Percentiles rank a stretch among this genome's conserved stretches.
Evolutionary conservation across 257 asterid genomes (phyloP).

Genomic region (Buddleja alternifolia): DNA sequence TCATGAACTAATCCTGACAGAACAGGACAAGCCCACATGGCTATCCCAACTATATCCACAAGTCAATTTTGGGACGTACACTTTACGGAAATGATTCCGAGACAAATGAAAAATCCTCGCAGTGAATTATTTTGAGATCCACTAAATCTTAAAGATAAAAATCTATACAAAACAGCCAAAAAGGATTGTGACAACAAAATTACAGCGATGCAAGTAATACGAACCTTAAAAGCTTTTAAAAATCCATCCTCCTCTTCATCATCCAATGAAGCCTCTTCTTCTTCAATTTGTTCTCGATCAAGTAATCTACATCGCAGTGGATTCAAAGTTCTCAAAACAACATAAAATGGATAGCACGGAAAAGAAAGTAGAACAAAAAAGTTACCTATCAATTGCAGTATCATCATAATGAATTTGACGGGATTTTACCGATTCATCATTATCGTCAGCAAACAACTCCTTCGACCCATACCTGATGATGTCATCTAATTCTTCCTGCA

Average conservation of each 20-base stretch:
- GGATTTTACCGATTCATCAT: slow-evolving; percentile 86
- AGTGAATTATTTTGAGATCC: not conserved
- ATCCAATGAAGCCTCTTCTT: slow-evolving; percentile 76
- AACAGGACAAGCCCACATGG: slow-evolving; percentile 27
- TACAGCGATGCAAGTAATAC: slow-evolving; percentile 23
- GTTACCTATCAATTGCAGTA: slow-evolving; percentile 90
- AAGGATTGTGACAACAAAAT: slow-evolving; percentile 4
- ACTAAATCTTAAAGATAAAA: slow-evolving; percentile 1
- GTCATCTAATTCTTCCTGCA: slow-evolving; percentile 96
- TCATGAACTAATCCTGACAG: slow-evolving; percentile 19
- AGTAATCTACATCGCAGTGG: slow-evolving; percentile 59
- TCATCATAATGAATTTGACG: slow-evolving; percentile 97
- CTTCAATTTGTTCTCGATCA: slow-evolving; percentile 82
- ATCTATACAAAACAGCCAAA: not conserved
- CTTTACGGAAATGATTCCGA: not conserved
- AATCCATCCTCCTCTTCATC: slow-evolving; percentile 96
- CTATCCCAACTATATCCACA: slow-evolving; percentile 1
- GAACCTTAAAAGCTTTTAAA: slow-evolving; percentile 95
- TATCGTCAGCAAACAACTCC: slow-evolving; percentile 96
- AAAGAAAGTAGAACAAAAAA: slow-evolving; percentile 12
- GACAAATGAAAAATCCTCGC: not conserved
- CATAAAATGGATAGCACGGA: slow-evolving; percentile 20
- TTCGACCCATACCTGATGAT: slow-evolving; percentile 93
- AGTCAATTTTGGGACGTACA: slow-evolving; percentile 15
- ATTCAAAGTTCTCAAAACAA: slow-evolving; percentile 22